Percentiles rank a stretch among this genome's conserved stretches.
These are phyloP conservation scores for Vigna trinervia DNA, from an alignment of 306 rosid species.

Conservation along the genomic window DNA sequence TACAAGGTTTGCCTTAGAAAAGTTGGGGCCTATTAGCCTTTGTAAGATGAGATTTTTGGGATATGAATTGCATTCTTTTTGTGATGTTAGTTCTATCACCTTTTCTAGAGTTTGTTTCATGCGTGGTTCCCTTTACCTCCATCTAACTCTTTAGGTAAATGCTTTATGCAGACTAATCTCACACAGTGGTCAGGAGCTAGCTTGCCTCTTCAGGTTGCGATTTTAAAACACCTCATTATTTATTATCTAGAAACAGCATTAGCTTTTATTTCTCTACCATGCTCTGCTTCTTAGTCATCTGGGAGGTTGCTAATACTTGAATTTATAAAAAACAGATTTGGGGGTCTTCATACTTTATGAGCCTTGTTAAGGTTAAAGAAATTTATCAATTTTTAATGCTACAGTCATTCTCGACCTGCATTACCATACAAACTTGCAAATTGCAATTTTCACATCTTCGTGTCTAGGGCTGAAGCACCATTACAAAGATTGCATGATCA, in stretches of 20 bases:
- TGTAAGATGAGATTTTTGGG: conserved; percentile 11
- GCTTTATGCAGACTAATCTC: conserved; percentile 82
- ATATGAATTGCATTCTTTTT: conserved; percentile 37
- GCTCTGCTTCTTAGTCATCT: conserved; percentile 25
- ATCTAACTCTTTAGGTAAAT: conserved; percentile 49
- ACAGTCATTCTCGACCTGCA: neutral
- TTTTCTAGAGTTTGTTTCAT: conserved; percentile 39
- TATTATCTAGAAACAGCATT: conserved; percentile 19
- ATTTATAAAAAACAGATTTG: conserved; percentile 19
- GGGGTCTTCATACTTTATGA: conserved; percentile 27
- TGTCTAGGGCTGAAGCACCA: neutral
- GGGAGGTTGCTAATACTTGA: conserved; percentile 20
- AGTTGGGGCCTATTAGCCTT: conserved; percentile 38
- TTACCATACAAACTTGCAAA: neutral
- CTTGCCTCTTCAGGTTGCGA: conserved; percentile 92
- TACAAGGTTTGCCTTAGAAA: conserved; percentile 75
- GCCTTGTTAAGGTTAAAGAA: conserved; percentile 22
- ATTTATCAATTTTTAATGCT: neutral
- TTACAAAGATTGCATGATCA: conserved; percentile 14
- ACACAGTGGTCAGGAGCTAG: conserved; percentile 99
- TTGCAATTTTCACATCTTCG: conserved; percentile 13
- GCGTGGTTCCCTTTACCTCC: conserved; percentile 27
- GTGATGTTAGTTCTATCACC: conserved; percentile 1
- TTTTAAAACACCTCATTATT: conserved; percentile 30
- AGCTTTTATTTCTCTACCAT: conserved; percentile 18